Base-by-base conservation (phyloP, 441 rosid genomes). In the Adansonia gregorii region DNA sequence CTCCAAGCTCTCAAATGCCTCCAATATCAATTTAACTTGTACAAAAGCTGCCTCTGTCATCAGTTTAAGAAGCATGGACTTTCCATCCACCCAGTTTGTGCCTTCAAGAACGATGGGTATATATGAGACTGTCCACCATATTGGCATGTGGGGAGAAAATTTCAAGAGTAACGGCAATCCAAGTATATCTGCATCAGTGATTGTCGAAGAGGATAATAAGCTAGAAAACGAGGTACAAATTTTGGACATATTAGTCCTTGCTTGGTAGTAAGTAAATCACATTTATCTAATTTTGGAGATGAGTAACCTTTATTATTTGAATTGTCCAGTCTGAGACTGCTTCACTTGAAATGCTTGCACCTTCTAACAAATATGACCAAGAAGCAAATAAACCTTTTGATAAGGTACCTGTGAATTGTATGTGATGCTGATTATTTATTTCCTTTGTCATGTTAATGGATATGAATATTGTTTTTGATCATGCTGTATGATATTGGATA, bases 91-190 rank as follows among this genome's bases (percentile, higher is more conserved):
- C 60, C 93, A 92, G 81, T 93, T 94, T 81, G 91, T 92, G 45
- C 75, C 90, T n/a, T 79, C 93, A 39, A 89, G 89, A 84, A 85
- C 92, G 81, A 88, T 93, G 89, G 91, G 86, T 19, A 83, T 91
- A 19, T 93, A 94, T 83, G 97, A 93, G 70, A 88, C 89, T 69
- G 81, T 91, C 72, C 92, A 89, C 84, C 98, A 89, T 79, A 82
- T 92, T 52, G 87, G 91, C 81, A 88, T 90, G 89, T 94, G 99
- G 99, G 97, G 85, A 76, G 97, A 91, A 78, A 88, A 70, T 67
- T 94, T 88, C 63, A 92, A 82, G 83, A 81, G 80, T 76, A 84
- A 83, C 78, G 93, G 85, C 73, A 87, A 82, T 89, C 86, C 86
- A 51, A 84, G 77, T 82, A 73, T 85, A 15, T 81, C 91, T 66